Evolutionary conservation across 257 asterid species (phyloP).

Genomic region (Rhazya stricta): DNA sequence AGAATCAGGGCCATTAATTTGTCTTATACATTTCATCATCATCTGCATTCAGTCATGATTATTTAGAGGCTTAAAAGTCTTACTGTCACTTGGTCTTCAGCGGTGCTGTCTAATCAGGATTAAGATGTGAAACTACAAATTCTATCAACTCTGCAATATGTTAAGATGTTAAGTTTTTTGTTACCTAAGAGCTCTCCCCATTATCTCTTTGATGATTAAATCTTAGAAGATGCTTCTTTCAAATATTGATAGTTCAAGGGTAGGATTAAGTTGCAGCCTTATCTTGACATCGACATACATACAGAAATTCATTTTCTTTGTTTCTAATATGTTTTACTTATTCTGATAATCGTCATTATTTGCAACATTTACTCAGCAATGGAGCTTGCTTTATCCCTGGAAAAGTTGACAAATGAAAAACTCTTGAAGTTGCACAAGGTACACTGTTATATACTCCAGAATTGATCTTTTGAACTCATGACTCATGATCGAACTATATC

Average conservation of each 20-base stretch:
- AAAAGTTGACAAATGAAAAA: constrained; percentile 49
- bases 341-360: background rate
- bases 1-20: background rate
- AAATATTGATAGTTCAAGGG: background rate
- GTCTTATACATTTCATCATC: too few relatives aligned
- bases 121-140: too few relatives aligned
- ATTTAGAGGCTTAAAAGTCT: too few relatives aligned
- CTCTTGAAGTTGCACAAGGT: constrained; percentile 44
- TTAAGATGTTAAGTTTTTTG: too few relatives aligned
- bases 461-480: background rate
- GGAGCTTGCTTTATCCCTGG: constrained; percentile 57
- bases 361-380: constrained; percentile 29
- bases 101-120: too few relatives aligned
- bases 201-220: too few relatives aligned
- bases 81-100: background rate
- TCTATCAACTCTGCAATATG: too few relatives aligned
- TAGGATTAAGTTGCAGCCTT: background rate
- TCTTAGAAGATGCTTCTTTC: too few relatives aligned
- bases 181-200: too few relatives aligned
- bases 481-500: background rate
- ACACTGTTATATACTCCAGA: background rate
- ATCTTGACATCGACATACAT: too few relatives aligned
- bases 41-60: too few relatives aligned
- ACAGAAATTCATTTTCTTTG: background rate
- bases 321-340: background rate